A percentile compares a stretch with the other conserved stretches of the same genome.
These are phyloP conservation scores for Coemansia aciculifera DNA, from an alignment of 192 early-diverging fungal genomes.

Conservation along the genomic window DNA sequence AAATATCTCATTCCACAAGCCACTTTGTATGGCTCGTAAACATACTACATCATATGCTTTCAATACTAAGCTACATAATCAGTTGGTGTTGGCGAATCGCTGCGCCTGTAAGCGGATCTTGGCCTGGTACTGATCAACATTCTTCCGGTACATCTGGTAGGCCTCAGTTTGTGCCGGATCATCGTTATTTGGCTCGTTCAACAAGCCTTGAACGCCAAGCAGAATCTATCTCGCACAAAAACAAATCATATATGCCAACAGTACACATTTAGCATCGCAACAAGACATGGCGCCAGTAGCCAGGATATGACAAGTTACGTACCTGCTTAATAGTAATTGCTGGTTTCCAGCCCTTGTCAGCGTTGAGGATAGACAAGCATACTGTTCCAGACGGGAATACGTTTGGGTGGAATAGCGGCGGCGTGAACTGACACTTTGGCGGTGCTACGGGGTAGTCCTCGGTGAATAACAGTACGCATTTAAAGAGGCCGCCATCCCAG, in stretches of 20 bases:
- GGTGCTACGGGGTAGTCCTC: constrained; percentile 88
- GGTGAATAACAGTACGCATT: constrained; percentile 77
- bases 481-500: constrained; percentile 92
- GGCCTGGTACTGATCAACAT: constrained; percentile 57
- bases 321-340: constrained; percentile 93
- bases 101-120: constrained; percentile 64
- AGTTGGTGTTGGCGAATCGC: constrained; percentile 21
- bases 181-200: constrained; percentile 88
- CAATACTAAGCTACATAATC: not conserved
- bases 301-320: constrained; percentile 1
- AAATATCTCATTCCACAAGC: constrained; percentile 4
- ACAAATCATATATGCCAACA: not conserved
- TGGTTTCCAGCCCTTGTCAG: constrained; percentile 93
- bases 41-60: not conserved
- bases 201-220: constrained; percentile 87
- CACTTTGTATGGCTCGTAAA: not conserved
- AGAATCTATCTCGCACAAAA: constrained; percentile 64
- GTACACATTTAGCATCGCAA: not conserved
- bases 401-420: constrained; percentile 90
- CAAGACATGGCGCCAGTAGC: not conserved
- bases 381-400: constrained; percentile 97
- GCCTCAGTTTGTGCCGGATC: constrained; percentile 71
- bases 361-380: constrained; percentile 94
- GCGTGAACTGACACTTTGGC: constrained; percentile 81
- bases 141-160: constrained; percentile 53